Evolutionary conservation across 768 basidiomycete genomes (phyloP), one percentile per base, ranked within the genome.

Genomic region (Suillus tomentosus): DNA sequence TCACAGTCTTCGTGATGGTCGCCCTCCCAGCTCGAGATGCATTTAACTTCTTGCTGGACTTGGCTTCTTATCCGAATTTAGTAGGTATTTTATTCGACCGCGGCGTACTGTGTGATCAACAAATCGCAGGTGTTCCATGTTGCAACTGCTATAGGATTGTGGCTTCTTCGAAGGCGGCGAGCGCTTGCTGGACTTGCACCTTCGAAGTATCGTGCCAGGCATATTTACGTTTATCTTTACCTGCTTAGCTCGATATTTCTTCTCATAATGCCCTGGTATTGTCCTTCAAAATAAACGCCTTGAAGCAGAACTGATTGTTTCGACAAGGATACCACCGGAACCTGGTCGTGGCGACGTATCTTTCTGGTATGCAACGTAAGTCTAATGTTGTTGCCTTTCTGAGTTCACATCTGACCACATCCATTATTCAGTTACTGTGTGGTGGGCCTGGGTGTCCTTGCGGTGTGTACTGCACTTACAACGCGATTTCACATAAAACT

Each of bases 1-100:
- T 84, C 9, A 80, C 80, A 1, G 68, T 77, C 37, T 45, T 82
- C 40, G 78, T 83, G 45, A 80, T 85, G 50, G 67, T 83, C 39
- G 77, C 67, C 45, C 78, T 79, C 34, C 80, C 80, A 3, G 75
- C 79, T 31, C 77, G 78, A 58, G 80, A 80, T 68, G 79, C 79
- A 9, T 81, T 81, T 69, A 78, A 79, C 66, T 80, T 81, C 67
- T 72, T 75, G 1, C 58, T 81, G 77, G 69, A 81, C 76, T 65
- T 83, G 75, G 65, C 79, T 74, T 37, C 73, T 68, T 64, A 80
- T 74, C 69, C 77, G 74, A 6, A 76, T 76, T 66, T 75, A 67
- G 70, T 80, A 79, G 63, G 70, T 76, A 5, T 27, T 24, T 17
- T 42, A 27, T 31, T 15, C 10, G 56, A 31, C 27, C 15, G 50